These are phyloP conservation scores for Gossypium stocksii DNA, from an alignment of 345 rosid species.

Conservation along the genomic window DNA sequence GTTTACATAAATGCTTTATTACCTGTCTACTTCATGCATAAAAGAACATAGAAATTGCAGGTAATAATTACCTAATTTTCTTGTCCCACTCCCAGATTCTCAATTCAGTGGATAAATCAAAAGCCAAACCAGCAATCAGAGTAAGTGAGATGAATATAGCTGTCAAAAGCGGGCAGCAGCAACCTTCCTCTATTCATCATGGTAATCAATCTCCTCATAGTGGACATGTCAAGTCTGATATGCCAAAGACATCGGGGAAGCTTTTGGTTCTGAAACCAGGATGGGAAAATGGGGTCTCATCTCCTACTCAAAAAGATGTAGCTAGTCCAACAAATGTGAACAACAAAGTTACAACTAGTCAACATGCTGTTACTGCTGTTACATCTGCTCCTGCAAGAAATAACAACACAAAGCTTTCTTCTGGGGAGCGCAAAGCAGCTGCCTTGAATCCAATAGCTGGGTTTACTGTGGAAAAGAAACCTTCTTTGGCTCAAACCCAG, in stretches of 20 bases:
- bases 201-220: conserved; percentile 50
- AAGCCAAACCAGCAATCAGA: conserved; percentile 45
- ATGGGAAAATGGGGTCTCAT: conserved; percentile 61
- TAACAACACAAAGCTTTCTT: conserved; percentile 42
- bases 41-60: background rate
- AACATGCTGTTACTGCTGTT: conserved; percentile 34
- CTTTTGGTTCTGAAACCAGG: conserved; percentile 77
- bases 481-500: conserved; percentile 63
- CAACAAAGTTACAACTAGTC: conserved; percentile 40
- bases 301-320: conserved; percentile 49
- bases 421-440: conserved; percentile 44
- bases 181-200: conserved; percentile 29
- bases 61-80: background rate
- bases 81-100: conserved; percentile 47
- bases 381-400: conserved; percentile 47
- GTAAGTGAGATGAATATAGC: conserved; percentile 44
- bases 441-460: conserved; percentile 36
- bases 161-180: conserved; percentile 54
- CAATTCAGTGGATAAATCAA: conserved; percentile 64
- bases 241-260: conserved; percentile 55
- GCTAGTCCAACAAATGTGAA: conserved; percentile 43
- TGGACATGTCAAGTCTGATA: conserved; percentile 56
- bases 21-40: background rate
- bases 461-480: conserved; percentile 59
- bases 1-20: background rate